Evolutionary conservation across 176 grass and related monocot genomes (phyloP).

Genomic region (Carex kokanica): DNA sequence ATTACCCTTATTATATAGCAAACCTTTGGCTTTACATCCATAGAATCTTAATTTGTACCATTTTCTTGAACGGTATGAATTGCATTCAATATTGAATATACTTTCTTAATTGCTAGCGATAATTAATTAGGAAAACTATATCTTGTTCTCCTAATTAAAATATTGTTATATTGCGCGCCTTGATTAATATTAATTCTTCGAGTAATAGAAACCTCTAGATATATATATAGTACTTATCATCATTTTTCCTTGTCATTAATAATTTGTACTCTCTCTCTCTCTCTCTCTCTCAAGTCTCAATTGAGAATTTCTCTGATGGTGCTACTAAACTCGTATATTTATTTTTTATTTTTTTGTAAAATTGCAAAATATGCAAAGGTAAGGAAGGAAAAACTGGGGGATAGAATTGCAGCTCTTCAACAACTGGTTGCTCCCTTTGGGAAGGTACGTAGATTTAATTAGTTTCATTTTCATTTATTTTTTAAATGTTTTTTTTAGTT

Average conservation of each 20-base stretch:
- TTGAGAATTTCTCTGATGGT: not conserved
- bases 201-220: not conserved
- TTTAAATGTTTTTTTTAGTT: not conserved
- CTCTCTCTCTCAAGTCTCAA: not conserved
- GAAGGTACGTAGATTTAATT: constrained; percentile 55
- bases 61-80: not conserved
- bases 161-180: not conserved
- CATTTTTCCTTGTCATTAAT: not conserved
- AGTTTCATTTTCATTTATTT: not conserved
- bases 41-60: no score
- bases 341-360: not conserved
- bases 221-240: not conserved
- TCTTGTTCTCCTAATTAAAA: not conserved
- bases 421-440: constrained; percentile 90
- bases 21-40: no score
- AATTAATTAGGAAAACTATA: not conserved
- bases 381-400: constrained; percentile 95
- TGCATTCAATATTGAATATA: not conserved
- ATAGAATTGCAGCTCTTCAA: constrained; percentile 95
- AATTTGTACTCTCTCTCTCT: not conserved
- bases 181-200: not conserved
- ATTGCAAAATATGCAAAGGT: constrained; percentile 39
- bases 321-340: not conserved
- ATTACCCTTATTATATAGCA: no score
- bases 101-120: not conserved